These are phyloP conservation scores for Neurospora sp. DNA, from an alignment of 495 filamentous ascomycete genomes.

Conservation along the genomic window DNA sequence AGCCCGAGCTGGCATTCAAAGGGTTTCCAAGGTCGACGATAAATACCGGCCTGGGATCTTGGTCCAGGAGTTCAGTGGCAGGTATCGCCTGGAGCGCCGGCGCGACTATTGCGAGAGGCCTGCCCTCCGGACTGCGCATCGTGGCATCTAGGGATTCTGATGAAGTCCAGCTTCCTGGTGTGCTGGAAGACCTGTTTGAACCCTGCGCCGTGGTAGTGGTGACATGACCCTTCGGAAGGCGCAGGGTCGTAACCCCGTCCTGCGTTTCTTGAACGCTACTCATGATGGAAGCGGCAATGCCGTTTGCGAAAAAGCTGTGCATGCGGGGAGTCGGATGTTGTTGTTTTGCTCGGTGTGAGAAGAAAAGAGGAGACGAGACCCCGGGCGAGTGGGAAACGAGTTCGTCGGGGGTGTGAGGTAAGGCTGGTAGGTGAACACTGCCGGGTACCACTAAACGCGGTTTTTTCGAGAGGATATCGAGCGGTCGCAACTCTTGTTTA, in stretches of 20 bases:
- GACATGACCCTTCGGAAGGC: conserved; percentile 50
- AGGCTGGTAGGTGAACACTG: conserved; percentile 14
- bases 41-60: conserved; percentile 58
- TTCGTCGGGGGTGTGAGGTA: conserved; percentile 9
- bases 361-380: conserved; percentile 45
- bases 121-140: conserved; percentile 33
- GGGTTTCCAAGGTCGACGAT: conserved; percentile 51
- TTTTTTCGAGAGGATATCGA: conserved; percentile 16
- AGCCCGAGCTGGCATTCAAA: conserved; percentile 38
- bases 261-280: conserved; percentile 37
- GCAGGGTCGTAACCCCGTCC: conserved; percentile 53
- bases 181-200: conserved; percentile 38
- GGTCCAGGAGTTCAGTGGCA: conserved; percentile 54
- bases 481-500: background rate
- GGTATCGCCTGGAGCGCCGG: conserved; percentile 47
- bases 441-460: conserved; percentile 17
- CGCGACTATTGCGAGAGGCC: conserved; percentile 26
- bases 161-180: conserved; percentile 36
- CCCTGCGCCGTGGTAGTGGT: conserved; percentile 25
- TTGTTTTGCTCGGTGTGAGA: conserved; percentile 38
- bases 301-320: conserved; percentile 43
- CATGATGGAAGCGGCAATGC: conserved; percentile 49
- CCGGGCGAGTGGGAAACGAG: conserved; percentile 15
- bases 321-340: conserved; percentile 33
- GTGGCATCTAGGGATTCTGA: conserved; percentile 23